Evolutionary conservation across 176 grass and related monocot species (phyloP).

Genomic region (Carex pumila): DNA sequence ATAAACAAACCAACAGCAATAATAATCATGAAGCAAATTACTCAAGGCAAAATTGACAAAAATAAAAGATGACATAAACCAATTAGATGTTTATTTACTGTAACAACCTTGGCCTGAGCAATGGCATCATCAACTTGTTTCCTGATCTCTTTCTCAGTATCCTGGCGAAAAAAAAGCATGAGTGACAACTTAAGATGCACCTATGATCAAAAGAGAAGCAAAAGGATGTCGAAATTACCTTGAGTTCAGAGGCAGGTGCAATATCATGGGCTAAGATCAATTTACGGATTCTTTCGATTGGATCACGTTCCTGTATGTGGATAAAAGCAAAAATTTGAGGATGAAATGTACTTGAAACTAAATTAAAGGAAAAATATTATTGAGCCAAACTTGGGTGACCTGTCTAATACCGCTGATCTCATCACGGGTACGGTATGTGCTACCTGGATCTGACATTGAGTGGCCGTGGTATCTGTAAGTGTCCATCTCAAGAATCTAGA

Average conservation of each 20-base stretch:
- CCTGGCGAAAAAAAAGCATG: constrained; percentile 25
- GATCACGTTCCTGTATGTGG: constrained; percentile 60
- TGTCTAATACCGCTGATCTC: constrained; percentile 73
- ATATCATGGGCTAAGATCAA: constrained; percentile 71
- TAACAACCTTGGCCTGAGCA: constrained; percentile 69
- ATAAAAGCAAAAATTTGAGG: not conserved
- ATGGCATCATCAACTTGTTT: constrained; percentile 79
- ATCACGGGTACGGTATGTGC: constrained; percentile 76
- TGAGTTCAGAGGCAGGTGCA: constrained; percentile 53
- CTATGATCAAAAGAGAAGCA: not conserved
- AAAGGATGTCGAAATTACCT: constrained; percentile 37
- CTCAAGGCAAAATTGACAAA: not conserved
- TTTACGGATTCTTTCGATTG: constrained; percentile 75
- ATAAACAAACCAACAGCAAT: not conserved
- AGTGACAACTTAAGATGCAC: not conserved
- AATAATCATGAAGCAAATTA: constrained; percentile 13
- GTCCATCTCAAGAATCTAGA: constrained; percentile 95
- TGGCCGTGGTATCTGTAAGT: constrained; percentile 93
- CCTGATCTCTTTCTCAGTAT: constrained; percentile 73
- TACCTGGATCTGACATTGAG: constrained; percentile 87
- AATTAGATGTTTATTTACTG: not conserved
- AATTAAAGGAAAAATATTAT: not conserved
- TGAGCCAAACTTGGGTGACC: constrained; percentile 19
- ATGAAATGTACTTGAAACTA: not conserved
- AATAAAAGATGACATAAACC: not conserved